Conservation (phyloP, 331 rosid genomes). For the Acacia pycnantha region DNA sequence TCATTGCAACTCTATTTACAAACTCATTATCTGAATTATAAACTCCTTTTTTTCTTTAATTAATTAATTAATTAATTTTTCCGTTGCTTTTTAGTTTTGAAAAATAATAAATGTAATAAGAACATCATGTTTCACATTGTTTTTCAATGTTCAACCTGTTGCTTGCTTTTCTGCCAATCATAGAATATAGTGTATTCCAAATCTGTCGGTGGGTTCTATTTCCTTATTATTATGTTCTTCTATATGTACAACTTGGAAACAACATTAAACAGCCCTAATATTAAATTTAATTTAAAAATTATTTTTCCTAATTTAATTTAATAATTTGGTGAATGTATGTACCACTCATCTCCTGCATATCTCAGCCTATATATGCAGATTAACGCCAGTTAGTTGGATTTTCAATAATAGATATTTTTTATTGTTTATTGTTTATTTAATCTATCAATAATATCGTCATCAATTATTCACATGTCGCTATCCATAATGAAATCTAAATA, state of each 20-base stretch:
- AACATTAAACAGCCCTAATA: not conserved
- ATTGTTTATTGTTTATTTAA: too few relatives aligned
- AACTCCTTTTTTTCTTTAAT: not conserved
- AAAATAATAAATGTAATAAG: not conserved
- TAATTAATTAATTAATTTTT: not conserved
- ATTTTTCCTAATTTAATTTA: not conserved
- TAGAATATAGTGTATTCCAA: not conserved
- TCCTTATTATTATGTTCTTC: not conserved
- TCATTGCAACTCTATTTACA: conserved; percentile 21
- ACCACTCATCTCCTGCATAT: not conserved
- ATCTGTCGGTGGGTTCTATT: not conserved
- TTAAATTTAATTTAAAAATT: not conserved
- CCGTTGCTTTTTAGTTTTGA: not conserved
- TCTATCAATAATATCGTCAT: not conserved
- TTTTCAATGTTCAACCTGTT: not conserved
- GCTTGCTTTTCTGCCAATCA: not conserved
- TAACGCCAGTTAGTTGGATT: not conserved
- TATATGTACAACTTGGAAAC: not conserved
- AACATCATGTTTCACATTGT: not conserved
- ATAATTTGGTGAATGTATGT: not conserved
- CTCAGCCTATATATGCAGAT: not conserved
- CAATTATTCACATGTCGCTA: too few relatives aligned
- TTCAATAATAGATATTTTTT: not conserved
- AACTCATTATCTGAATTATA: conserved; percentile 8
- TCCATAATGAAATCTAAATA: too few relatives aligned